Evolutionary conservation across 306 rosid species (phyloP), one percentile per base, ranked within the genome.

Genomic region (Cucumis hystrix): DNA sequence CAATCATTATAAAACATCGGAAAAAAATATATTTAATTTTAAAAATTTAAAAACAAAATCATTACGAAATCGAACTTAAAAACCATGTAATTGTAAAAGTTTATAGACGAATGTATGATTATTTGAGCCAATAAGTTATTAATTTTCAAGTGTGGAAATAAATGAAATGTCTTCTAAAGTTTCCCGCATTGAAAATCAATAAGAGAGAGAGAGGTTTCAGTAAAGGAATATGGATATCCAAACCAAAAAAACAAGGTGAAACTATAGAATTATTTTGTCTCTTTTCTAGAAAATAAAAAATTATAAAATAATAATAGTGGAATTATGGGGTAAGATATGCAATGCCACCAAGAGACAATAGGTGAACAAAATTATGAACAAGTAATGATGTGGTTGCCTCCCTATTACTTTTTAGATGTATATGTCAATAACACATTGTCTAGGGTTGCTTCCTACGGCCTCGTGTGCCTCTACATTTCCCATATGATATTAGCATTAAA

Each of bases 311-410:
- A 67, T 41, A 67, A 41, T 67, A 67, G 55, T 67, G 74, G 55
- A 67, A 67, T 67, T 67, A 67, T 67, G 10, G 74, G 28, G 7
- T 16, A 67, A 67, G 74, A 67, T 67, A 67, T 67, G 74, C 74
- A 67, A 20, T 43, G 55, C 18, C 33, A 67, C 18, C 33, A 40
- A 67, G 74, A 11, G 74, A 67, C 74, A 41, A 41, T 20, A 20
- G 33, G 30, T 67, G 33, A 20, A 20, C 74, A 67, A 67, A 67
- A 67, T 67, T 41, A 67, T 67, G 74, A 67, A 41, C 74, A 11
- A n/a, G 30, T 67, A 40, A 67, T 67, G 18, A 67, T 67, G 52
- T 20, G 74, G 55, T 41, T 40, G 55, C 18, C 52, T 6, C 47
- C 69, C 25, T 43, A 66, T 66, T 13, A 66, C 51, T 66, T 66